Percentiles rank a stretch among this genome's conserved stretches.
phyloP scores from a whole-genome alignment of 2,329 filamentous ascomycete genomes.

The Tolypocladium ovalisporum region DNA sequence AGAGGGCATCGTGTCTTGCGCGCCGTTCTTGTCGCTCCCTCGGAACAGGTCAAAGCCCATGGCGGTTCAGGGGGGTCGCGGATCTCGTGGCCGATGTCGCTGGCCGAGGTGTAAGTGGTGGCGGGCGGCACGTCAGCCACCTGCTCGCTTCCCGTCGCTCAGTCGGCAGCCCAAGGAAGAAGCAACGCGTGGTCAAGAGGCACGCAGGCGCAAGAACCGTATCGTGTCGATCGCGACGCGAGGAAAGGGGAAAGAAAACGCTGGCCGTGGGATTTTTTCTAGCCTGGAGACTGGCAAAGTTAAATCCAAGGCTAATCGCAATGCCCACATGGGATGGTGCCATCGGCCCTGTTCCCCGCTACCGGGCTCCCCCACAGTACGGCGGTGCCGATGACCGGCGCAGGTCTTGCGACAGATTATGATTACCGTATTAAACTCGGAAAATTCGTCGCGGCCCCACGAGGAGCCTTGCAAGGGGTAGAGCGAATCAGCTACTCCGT shows the following conservation, averaged over 20 bases:
- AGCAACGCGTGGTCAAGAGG: background rate
- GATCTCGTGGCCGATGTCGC: background rate
- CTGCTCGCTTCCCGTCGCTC: background rate
- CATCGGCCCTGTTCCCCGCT: background rate
- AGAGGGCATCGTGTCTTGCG: background rate
- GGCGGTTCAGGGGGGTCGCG: too few relatives aligned
- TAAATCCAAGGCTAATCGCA: background rate
- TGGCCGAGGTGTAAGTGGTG: background rate
- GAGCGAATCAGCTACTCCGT: too few relatives aligned
- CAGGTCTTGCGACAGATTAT: too few relatives aligned
- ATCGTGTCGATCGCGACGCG: background rate
- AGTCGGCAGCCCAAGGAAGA: background rate
- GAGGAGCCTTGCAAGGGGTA: too few relatives aligned
- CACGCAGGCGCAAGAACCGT: background rate
- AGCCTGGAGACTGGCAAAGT: background rate
- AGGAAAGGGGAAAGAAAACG: background rate
- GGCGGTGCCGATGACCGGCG: background rate
- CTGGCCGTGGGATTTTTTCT: background rate
- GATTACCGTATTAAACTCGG: too few relatives aligned
- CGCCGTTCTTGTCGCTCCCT: background rate
- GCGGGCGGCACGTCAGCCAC: background rate
- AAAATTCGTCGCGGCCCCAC: too few relatives aligned
- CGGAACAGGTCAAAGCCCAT: background rate
- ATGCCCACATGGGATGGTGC: conserved; percentile 1
- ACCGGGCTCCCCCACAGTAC: background rate